Percentiles rank a stretch among this genome's conserved stretches.
Evolutionary conservation across 495 filamentous ascomycete species (phyloP).

Genomic region (Penicillium macrosclerotiorum): DNA sequence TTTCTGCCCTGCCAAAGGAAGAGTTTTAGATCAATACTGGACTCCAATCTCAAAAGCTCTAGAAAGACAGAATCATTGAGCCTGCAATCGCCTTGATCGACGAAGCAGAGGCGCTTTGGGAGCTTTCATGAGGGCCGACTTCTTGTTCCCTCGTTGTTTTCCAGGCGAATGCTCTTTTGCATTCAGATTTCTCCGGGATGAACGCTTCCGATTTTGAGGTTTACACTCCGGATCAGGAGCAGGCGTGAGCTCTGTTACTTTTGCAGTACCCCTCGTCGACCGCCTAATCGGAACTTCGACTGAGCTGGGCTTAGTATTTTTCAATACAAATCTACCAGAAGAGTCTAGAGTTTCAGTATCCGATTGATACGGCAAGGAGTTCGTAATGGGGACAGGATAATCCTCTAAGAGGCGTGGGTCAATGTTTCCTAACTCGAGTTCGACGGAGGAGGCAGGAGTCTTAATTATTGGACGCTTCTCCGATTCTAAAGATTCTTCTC

Average conservation of each 20-base stretch:
- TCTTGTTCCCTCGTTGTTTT: slow-evolving; percentile 1
- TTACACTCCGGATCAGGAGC: slow-evolving; percentile 1
- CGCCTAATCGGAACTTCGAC: slow-evolving; percentile 7
- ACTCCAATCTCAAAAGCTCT: neutral
- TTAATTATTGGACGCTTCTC: slow-evolving; percentile 10
- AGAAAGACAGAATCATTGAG: slow-evolving; percentile 1
- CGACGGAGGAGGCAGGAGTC: slow-evolving; percentile 20
- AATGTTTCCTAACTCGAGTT: slow-evolving; percentile 18
- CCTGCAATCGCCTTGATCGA: slow-evolving; percentile 11
- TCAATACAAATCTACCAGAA: slow-evolving; percentile 10
- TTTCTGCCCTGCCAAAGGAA: too few relatives aligned
- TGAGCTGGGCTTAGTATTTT: neutral
- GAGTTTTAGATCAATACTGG: too few relatives aligned
- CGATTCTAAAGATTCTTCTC: slow-evolving; percentile 13
- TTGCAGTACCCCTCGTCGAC: slow-evolving; percentile 12
- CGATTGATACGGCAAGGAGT: slow-evolving; percentile 1
- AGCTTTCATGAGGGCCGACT: slow-evolving; percentile 1
- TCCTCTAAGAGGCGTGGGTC: slow-evolving; percentile 16
- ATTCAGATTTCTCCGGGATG: slow-evolving; percentile 2
- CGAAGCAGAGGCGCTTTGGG: slow-evolving; percentile 8
- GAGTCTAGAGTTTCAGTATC: slow-evolving; percentile 1
- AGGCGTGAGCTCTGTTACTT: slow-evolving; percentile 3
- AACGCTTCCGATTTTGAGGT: slow-evolving; percentile 12
- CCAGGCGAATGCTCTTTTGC: slow-evolving; percentile 4
- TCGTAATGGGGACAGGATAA: slow-evolving; percentile 2